phyloP scores from a whole-genome alignment of 192 early-diverging fungal species.

The Fimicolochytrium jonesii region DNA sequence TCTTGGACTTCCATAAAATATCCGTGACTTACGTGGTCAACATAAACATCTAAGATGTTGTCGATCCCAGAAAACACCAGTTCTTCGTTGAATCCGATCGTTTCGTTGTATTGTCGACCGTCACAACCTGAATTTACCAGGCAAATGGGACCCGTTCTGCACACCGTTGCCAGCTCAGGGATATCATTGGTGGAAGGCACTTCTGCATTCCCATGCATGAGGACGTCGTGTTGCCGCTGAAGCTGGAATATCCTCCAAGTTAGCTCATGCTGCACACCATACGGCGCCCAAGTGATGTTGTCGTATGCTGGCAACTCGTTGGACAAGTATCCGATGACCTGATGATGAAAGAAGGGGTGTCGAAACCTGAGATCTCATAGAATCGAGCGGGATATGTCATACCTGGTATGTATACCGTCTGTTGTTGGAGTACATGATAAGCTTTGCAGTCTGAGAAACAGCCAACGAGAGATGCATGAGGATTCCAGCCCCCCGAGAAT shows the following conservation, averaged over 20 bases:
- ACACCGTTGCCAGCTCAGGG: background rate
- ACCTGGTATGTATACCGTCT: background rate
- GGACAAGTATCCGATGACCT: background rate
- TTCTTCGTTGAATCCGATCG: background rate
- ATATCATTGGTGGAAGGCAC: background rate
- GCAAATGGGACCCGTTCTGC: background rate
- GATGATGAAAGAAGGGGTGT: too few relatives aligned
- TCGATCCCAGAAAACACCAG: background rate
- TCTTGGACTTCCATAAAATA: background rate
- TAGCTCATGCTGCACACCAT: background rate
- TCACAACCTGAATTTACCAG: background rate
- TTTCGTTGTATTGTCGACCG: background rate
- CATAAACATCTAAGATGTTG: background rate
- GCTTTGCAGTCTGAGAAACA: background rate
- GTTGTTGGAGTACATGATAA: background rate
- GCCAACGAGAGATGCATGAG: background rate
- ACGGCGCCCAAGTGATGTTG: background rate
- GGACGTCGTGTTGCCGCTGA: background rate
- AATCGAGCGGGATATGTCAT: too few relatives aligned
- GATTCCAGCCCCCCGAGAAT: background rate
- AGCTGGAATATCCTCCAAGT: background rate
- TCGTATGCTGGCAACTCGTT: constrained; percentile 3
- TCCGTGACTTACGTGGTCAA: constrained; percentile 6
- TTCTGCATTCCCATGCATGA: background rate
- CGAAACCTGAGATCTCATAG: too few relatives aligned